These are phyloP conservation scores for Zymoseptoria brevis DNA, from an alignment of 2,329 filamentous ascomycete genomes.

Conservation along the genomic window DNA sequence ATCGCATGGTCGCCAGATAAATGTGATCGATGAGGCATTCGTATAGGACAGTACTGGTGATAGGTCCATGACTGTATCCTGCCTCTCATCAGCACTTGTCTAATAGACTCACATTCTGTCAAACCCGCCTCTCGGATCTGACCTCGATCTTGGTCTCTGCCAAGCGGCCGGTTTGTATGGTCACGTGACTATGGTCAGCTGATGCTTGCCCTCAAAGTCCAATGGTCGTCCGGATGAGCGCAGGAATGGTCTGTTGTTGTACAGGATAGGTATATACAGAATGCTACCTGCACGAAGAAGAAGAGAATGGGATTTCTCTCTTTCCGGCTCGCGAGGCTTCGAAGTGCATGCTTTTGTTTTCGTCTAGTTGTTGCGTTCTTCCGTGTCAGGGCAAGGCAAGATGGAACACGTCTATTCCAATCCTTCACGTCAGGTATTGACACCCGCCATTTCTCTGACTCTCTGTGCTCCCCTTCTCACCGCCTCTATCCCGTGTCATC, in stretches of 20 bases:
- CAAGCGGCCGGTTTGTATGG: background rate
- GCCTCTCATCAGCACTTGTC: too few relatives aligned
- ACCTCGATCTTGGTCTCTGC: too few relatives aligned
- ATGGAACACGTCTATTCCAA: background rate
- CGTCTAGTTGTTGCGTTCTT: background rate
- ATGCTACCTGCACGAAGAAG: background rate
- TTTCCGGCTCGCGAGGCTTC: background rate
- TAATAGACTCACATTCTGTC: too few relatives aligned
- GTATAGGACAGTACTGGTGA: too few relatives aligned
- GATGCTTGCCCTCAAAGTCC: too few relatives aligned
- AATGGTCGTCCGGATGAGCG: too few relatives aligned
- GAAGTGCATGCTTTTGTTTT: background rate
- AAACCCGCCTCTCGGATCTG: too few relatives aligned
- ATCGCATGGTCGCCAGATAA: too few relatives aligned
- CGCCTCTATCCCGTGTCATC: background rate
- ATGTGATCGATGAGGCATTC: too few relatives aligned
- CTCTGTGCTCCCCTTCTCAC: background rate
- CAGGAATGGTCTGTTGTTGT: background rate
- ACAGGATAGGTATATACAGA: slow-evolving; percentile 1
- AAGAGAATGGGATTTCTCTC: background rate
- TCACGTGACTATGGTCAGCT: background rate
- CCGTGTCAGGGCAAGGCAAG: too few relatives aligned
- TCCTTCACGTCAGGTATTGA: background rate
- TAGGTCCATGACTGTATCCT: too few relatives aligned
- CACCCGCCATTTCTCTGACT: background rate